Evolutionary conservation across 2,329 filamentous ascomycete species (phyloP), one percentile per base, ranked within the genome.

Genomic region (Colletotrichum sp.): DNA sequence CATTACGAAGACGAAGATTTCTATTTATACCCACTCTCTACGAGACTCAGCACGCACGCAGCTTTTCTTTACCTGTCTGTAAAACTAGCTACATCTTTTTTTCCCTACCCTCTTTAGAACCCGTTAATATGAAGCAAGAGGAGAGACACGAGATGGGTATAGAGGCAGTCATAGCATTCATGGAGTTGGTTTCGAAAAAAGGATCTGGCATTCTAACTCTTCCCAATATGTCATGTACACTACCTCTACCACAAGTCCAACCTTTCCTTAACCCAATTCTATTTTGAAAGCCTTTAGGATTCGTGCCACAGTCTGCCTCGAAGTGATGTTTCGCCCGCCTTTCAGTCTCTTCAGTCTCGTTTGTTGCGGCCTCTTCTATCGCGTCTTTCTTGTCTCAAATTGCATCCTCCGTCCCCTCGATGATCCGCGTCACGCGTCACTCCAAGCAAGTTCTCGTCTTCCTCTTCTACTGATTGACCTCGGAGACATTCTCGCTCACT

Each of bases 401-500:
- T 55, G 43, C 13, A 6, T 12, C 36, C 21, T 24, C 26, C 43
- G 26, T 57, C 26, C 24, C 16, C 77, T 79, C 21, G 28, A 16
- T 21, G 32, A 34, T 24, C 59, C 16, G 60, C 30, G 6, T 67
- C 64, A 30, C 28, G 59, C n/a, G 16, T 28, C 39, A 67, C 39
- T 28, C 64, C 39, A 26, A 52, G 4, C n/a, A 34, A 26, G 30
- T 24, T 57, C 30, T 65, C 68, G 4, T 65, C 43, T 24, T 39
- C 60, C 28, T 85, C 84, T 72, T 87, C 84, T 32, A 86, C 80
- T 3, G 82, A 82, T 79, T 85, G 86, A 21, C 84, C 83, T 79
- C 84, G 82, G 67, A 84, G 81, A 75, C 83, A 84, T 30, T 84
- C 83, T 61, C 82, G 82, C 69, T 86, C 83, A 13, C 67, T 61